Evolutionary conservation across 2,329 filamentous ascomycete species (phyloP).

Genomic region (Fusarium scirpi): DNA sequence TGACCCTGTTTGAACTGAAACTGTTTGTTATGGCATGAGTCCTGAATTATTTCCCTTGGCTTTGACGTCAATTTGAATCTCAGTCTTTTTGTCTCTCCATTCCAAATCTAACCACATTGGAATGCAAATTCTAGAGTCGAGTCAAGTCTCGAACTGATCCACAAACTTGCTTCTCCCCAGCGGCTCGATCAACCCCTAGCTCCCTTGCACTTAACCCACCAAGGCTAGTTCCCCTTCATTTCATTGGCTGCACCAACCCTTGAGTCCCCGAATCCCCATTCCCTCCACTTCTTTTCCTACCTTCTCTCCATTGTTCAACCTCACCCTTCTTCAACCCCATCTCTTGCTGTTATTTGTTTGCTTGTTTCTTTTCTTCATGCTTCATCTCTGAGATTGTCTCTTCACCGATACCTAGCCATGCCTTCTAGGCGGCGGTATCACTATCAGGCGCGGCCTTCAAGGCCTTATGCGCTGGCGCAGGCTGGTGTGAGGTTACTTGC

Average conservation of each 20-base stretch:
- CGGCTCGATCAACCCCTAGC: conserved; percentile 25
- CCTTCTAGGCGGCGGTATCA: conserved; percentile 30
- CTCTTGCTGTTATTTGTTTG: not conserved
- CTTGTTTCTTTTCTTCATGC: conserved; percentile 11
- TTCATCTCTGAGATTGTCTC: conserved; percentile 8
- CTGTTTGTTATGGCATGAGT: not conserved
- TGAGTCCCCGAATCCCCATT: conserved; percentile 8
- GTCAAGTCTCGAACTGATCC: conserved; percentile 9
- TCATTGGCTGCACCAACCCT: conserved; percentile 19
- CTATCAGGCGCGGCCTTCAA: conserved; percentile 21
- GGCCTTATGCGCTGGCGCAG: conserved; percentile 39
- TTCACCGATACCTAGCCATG: conserved; percentile 16
- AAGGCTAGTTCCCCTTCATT: not conserved
- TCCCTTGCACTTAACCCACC: conserved; percentile 9
- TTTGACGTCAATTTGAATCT: not conserved
- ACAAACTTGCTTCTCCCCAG: conserved; percentile 1
- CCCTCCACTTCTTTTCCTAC: conserved; percentile 33
- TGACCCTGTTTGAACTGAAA: not conserved
- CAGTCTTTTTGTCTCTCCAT: not conserved
- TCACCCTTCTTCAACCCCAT: conserved; percentile 8
- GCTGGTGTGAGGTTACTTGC: conserved; percentile 46
- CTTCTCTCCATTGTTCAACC: conserved; percentile 14
- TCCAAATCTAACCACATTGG: conserved; percentile 25
- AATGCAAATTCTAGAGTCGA: conserved; percentile 19
- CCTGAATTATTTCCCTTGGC: not conserved